phyloP scores from a whole-genome alignment of 2,329 filamentous ascomycete species.

The Cladosporium austrohemisphaericum region DNA sequence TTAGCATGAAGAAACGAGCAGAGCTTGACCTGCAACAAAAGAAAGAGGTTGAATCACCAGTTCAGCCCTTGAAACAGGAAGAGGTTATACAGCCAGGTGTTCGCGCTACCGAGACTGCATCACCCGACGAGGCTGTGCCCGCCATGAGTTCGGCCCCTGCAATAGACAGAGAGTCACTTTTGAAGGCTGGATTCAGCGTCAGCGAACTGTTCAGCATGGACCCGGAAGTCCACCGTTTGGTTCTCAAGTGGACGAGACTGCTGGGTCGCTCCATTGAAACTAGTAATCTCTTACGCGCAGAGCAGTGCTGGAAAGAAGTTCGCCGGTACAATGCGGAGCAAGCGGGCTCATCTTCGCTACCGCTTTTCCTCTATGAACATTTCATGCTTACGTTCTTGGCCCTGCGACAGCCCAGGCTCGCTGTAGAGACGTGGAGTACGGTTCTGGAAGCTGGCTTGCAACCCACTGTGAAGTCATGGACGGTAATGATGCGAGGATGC shows the following conservation, averaged over 20 bases:
- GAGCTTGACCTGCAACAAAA: too few species aligned
- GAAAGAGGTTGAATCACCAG: too few species aligned
- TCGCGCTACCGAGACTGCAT: too few species aligned
- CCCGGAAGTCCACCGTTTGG: background rate
- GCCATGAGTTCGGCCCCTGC: background rate
- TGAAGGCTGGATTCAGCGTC: constrained; percentile 9
- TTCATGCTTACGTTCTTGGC: constrained; percentile 48
- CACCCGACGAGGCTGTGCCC: background rate
- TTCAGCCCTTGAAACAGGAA: too few species aligned
- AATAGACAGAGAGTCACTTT: constrained; percentile 1
- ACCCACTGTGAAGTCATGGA: constrained; percentile 66
- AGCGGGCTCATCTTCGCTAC: constrained; percentile 19
- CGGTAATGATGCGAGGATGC: constrained; percentile 69
- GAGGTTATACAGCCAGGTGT: too few species aligned
- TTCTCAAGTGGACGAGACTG: constrained; percentile 15
- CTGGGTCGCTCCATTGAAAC: constrained; percentile 22
- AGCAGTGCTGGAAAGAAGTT: constrained; percentile 21
- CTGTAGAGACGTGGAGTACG: constrained; percentile 56
- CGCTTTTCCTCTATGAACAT: constrained; percentile 32
- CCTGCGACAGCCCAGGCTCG: constrained; percentile 40
- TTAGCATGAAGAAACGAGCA: background rate
- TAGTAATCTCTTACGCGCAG: constrained; percentile 19
- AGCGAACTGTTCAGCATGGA: background rate
- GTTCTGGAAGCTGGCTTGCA: constrained; percentile 53
- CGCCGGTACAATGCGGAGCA: constrained; percentile 12